Base-by-base conservation (phyloP, 306 rosid genomes). In the Lithocarpus polystachyus region DNA sequence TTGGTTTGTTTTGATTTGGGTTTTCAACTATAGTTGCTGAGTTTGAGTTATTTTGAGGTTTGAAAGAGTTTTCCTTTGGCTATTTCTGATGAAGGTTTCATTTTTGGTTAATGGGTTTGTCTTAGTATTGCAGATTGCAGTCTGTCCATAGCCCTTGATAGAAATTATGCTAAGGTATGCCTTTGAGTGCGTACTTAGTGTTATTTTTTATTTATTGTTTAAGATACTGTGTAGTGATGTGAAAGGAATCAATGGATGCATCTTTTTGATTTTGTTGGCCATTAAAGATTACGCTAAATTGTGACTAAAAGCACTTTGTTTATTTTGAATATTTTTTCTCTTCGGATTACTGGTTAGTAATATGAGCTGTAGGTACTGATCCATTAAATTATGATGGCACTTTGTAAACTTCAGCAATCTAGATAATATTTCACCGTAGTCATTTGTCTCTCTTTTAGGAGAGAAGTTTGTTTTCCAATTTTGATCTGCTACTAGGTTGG, bases 121-220 rank as follows among this genome's bases (percentile, higher is more conserved):
- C n/a, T n/a, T n/a, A n/a, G n/a, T 52, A 91, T 95, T 85, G 90
- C 97, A 18, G 99, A 95, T 81, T 91, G 99, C 84, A 95, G 97
- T 79, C 85, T 89, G 52, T 96, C 99, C 78, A 89, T 95, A 76
- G 97, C 97, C 71, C 92, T 92, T 48, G 92, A 88, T 91, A 87
- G 89, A 84, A 90, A 80, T 79, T 95, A 95, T 76, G 86, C 83
- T 5, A 95, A 95, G 98, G 99, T 92, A 82, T 81, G 79, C 62
- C 72, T 86, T 79, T 81, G 23, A 29, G 61, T 56, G 74, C 9
- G 17, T 6, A 59, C 22, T 59, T 10, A 61, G 45, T 55, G 24
- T 10, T 33, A 24, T 51, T 23, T 24, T 22, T 72, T 43, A 1
- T 17, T 31, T 65, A 29, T 65, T 31, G 45, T 35, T 67, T 67